Conservation (phyloP, 2,329 filamentous ascomycete species). For the Passalora sequoiae region DNA sequence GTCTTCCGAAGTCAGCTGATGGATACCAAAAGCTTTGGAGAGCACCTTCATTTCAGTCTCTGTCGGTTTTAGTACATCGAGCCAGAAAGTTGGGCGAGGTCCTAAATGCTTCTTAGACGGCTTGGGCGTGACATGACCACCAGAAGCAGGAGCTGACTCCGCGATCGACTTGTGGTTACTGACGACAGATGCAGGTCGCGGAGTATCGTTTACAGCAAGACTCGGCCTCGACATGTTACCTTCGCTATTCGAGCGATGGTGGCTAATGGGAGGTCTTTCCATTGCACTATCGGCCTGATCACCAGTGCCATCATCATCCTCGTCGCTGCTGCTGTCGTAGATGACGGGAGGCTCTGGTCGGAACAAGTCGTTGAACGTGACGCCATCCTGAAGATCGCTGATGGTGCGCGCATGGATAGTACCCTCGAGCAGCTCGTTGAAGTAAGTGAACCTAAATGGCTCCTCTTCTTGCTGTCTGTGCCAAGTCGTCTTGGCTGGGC, state of each 20-base stretch:
- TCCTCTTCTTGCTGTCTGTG: slow-evolving; percentile 82
- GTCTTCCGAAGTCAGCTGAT: slow-evolving; percentile 90
- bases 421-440: slow-evolving; percentile 93
- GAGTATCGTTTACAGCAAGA: background rate
- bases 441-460: slow-evolving; percentile 95
- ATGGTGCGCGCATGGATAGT: slow-evolving; percentile 96
- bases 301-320: slow-evolving; percentile 56
- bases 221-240: background rate
- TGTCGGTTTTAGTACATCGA: slow-evolving; percentile 85
- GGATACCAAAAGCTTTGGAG: slow-evolving; percentile 88
- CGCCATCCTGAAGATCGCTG: slow-evolving; percentile 82
- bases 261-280: slow-evolving; percentile 29
- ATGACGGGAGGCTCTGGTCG: slow-evolving; percentile 76
- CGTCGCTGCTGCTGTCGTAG: slow-evolving; percentile 61
- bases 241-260: slow-evolving; percentile 10
- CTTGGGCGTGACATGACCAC: slow-evolving; percentile 27
- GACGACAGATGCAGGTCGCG: slow-evolving; percentile 7
- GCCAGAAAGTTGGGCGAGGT: slow-evolving; percentile 90
- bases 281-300: slow-evolving; percentile 29
- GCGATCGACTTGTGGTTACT: slow-evolving; percentile 10
- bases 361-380: slow-evolving; percentile 81
- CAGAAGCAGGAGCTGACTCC: slow-evolving; percentile 18
- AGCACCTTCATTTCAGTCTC: slow-evolving; percentile 94
- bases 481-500: slow-evolving; percentile 70
- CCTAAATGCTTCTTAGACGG: slow-evolving; percentile 49